A percentile compares a stretch with the other conserved stretches of the same genome.
phyloP scores from a whole-genome alignment of 1,284 basidiomycete genomes.

The Ustilago loliicola region DNA sequence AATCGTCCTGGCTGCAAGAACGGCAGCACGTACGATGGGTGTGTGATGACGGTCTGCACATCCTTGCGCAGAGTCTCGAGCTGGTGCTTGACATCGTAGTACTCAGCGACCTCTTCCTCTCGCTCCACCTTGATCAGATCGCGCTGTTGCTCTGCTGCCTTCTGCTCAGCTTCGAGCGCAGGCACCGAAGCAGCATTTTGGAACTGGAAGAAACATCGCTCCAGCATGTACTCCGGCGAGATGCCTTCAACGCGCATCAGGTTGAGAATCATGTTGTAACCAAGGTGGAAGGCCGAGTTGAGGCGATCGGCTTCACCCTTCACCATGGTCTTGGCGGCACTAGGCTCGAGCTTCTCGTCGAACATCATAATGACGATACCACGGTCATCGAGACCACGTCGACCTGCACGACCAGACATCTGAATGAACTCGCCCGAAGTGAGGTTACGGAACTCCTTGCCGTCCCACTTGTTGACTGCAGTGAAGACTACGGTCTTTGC shows the following conservation, averaged over 20 bases:
- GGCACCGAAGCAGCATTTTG: slow-evolving; percentile 93
- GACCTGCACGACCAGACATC: slow-evolving; percentile 98
- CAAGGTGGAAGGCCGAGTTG: slow-evolving; percentile 97
- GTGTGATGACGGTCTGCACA: slow-evolving; percentile 90
- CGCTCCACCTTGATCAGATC: slow-evolving; percentile 81
- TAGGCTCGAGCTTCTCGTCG: slow-evolving; percentile 95
- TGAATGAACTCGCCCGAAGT: slow-evolving; percentile 72
- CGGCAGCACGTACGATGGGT: slow-evolving; percentile 91
- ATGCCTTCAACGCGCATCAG: slow-evolving; percentile 98
- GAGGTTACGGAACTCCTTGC: slow-evolving; percentile 91
- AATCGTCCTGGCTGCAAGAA: slow-evolving; percentile 93
- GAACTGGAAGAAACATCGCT: slow-evolving; percentile 98
- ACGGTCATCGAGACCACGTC: slow-evolving; percentile 96
- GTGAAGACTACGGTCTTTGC: slow-evolving; percentile 99
- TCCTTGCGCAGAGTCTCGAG: slow-evolving; percentile 87
- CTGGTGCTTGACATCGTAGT: slow-evolving; percentile 91
- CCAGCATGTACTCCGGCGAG: slow-evolving; percentile 98
- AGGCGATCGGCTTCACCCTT: slow-evolving; percentile 97
- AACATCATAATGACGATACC: slow-evolving; percentile 99
- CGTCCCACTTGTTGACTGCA: slow-evolving; percentile 94
- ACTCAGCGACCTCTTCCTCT: slow-evolving; percentile 86
- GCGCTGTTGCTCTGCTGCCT: slow-evolving; percentile 80
- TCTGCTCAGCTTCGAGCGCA: slow-evolving; percentile 85
- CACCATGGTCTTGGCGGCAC: slow-evolving; percentile 94
- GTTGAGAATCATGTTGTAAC: slow-evolving; percentile 99